Base-by-base conservation (phyloP, 2,329 filamentous ascomycete species). In the Alternaria hordeiaustralica region DNA sequence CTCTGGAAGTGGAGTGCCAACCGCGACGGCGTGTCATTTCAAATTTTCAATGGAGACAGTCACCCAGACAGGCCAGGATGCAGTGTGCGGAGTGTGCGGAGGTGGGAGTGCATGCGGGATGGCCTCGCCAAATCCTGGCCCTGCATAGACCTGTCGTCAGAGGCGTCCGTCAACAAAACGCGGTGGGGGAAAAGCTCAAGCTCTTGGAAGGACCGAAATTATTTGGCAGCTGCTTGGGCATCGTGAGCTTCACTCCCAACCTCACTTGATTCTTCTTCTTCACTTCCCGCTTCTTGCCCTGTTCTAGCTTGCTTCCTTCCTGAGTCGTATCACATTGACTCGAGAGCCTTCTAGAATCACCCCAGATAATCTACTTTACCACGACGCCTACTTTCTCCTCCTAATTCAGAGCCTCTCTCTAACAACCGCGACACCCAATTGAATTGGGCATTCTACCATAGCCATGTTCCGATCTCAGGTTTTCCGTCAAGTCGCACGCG, bases 381-480 rank as follows among this genome's bases (percentile, higher is more conserved):
- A 28, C 13, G 25, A 41, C 55, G 43, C 45, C 3, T 45, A 47
- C 56, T 54, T 65, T 50, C 49, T 43, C 33, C 63, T 68, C 65
- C 43, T 62, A 36, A 45, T 60, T 23, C 25, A 49, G 44, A 20
- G 23, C 45, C 45, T 33, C 4, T 25, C 44, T 20, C 18, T 33
- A 50, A 6, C 45, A 23, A 4, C n/a, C 20, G 28, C 49, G 13
- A 45, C 18, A 7, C 10, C 13, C 41, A 30, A 33, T 23, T 59
- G 21, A 25, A 13, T 44, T 49, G 26, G n/a, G 60, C 60, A 63
- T 57, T 33, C 55, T 60, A 51, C 36, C 43, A 18, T 56, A 64
- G 64, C 57, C 53, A 81, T 81, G 78, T 76, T 80, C 71, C 75
- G 67, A 66, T 68, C 76, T 50, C 75, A 75, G 50, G 43, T 77